Evolutionary conservation across 2,329 filamentous ascomycete species (phyloP), one percentile per base, ranked within the genome.

Genomic region (Claviceps sp.): DNA sequence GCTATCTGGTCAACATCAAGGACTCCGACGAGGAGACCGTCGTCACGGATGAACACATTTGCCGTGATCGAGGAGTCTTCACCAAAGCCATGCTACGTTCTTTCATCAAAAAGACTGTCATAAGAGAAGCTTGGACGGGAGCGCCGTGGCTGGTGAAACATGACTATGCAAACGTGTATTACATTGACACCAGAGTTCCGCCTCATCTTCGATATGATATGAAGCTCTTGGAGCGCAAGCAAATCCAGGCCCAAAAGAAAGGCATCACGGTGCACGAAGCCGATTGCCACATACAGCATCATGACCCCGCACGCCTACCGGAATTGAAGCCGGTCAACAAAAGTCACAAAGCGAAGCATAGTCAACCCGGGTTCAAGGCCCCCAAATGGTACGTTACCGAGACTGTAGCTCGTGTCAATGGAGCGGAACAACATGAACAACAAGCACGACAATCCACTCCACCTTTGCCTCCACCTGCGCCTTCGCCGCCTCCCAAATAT

Each of bases 121-220:
- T 84, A 2, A 76, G 91, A 55, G 93, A 97, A 62, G 81, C 88
- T 4, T 97, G 90, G 88, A 91, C 83, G 55, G 91, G 91, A n/a
- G 93, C 93, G 0, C 91, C 93, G 0, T 98, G 93, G 93, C 72
- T 95, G 52, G 91, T 97, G 18, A 96, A 94, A 69, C 78, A 85
- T 38, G 83, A 88, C 51, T 82, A 95, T 54, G 93, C 93, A 1
- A 80, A 81, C 46, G 78, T 84, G 56, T 95, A 93, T 66, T 84
- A 88, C 56, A 93, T 98, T 56, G 84, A 88, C 55, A 89, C 82
- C n/a, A 82, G 88, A 50, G 81, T 97, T 13, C 93, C 93, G 6
- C 78, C 82, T 50, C 85, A 94, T 62, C 74, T 95, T 16, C 84
- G 84, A 50, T 84, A 94, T 64, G 88, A 91, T 57, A 86, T 79